Conservation (phyloP, 2,329 filamentous ascomycete species). For the Lachnellula suecica region DNA sequence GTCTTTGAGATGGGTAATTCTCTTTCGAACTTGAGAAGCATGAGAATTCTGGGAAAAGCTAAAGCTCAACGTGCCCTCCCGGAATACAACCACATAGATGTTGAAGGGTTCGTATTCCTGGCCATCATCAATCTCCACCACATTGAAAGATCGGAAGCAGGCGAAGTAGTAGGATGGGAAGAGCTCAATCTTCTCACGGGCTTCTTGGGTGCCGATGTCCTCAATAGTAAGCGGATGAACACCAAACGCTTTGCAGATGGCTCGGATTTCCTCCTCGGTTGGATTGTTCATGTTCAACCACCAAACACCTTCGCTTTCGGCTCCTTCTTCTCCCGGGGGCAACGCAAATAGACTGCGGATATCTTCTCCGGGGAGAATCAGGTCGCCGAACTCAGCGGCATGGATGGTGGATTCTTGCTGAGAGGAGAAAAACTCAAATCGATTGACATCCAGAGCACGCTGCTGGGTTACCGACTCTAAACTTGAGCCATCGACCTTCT, state of each 20-base stretch:
- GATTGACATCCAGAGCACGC: conserved; percentile 60
- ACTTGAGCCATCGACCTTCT: conserved; percentile 44
- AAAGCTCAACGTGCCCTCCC: conserved; percentile 92
- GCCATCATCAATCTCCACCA: conserved; percentile 73
- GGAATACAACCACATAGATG: conserved; percentile 95
- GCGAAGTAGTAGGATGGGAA: conserved; percentile 99
- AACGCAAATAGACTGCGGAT: conserved; percentile 82
- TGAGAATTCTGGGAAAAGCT: conserved; percentile 88
- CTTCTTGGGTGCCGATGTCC: conserved; percentile 93
- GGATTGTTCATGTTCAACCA: conserved; percentile 95
- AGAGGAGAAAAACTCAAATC: conserved; percentile 97
- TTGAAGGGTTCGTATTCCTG: conserved; percentile 93
- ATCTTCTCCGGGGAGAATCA: conserved; percentile 85
- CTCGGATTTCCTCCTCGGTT: conserved; percentile 82
- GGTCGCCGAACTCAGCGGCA: conserved; percentile 81
- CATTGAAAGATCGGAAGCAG: conserved; percentile 89
- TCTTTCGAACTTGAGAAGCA: conserved; percentile 82
- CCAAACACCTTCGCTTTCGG: conserved; percentile 79
- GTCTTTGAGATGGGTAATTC: conserved; percentile 90
- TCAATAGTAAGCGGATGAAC: conserved; percentile 95
- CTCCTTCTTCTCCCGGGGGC: conserved; percentile 62
- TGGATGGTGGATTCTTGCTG: conserved; percentile 93
- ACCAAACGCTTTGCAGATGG: conserved; percentile 90
- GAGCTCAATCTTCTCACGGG: conserved; percentile 96
- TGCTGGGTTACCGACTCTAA: conserved; percentile 27